Evolutionary conservation across 2,329 filamentous ascomycete genomes (phyloP).

Genomic region (Diaporthe sp.): DNA sequence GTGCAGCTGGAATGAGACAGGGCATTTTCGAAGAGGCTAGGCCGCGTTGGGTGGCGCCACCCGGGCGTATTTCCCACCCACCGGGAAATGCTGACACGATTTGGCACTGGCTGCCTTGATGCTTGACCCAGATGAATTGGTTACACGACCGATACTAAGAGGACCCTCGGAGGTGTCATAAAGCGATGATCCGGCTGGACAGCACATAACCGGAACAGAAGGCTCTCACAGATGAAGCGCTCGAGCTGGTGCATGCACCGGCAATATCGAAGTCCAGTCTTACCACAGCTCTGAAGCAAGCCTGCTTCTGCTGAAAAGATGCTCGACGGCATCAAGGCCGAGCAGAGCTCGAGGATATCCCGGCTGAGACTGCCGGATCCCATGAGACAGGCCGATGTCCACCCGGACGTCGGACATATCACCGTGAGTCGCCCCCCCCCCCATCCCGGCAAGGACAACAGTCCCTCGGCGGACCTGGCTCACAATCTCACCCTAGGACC

Average conservation of each 20-base stretch:
- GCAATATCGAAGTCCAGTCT: not conserved
- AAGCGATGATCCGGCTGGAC: not conserved
- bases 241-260: not conserved
- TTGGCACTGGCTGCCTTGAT: not conserved
- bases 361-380: conserved; percentile 17
- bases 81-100: conserved; percentile 14
- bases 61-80: conserved; percentile 4
- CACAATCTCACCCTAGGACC: not conserved
- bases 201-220: not conserved
- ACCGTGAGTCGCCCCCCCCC: not conserved
- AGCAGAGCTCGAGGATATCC: conserved; percentile 22
- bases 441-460: no score
- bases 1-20: conserved; percentile 5
- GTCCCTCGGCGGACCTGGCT: not conserved
- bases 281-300: not conserved
- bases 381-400: conserved; percentile 25
- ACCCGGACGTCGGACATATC: conserved; percentile 28
- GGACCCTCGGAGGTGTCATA: not conserved
- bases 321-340: conserved; percentile 13
- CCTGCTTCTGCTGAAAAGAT: conserved; percentile 6
- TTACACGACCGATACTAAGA: conserved; percentile 8
- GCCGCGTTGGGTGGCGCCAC: conserved; percentile 12
- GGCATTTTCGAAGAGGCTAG: not conserved
- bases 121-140: conserved; percentile 19
- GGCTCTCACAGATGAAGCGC: conserved; percentile 2